Conservation (phyloP, 2,329 filamentous ascomycete species). For the Apiospora malaysiana region DNA sequence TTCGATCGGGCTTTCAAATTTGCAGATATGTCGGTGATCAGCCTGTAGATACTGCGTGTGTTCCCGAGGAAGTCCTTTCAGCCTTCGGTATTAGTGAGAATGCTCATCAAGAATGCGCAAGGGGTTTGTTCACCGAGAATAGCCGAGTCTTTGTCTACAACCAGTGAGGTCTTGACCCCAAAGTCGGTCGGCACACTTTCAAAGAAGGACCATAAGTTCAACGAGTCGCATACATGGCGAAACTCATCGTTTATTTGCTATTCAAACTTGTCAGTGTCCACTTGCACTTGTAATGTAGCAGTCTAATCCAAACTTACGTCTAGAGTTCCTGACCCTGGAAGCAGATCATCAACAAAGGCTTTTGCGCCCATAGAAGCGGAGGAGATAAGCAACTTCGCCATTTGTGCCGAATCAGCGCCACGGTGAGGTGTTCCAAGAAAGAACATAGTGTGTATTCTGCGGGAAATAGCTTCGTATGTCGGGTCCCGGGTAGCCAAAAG, state of each 20-base stretch:
- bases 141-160: constrained; percentile 43
- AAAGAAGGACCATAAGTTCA: constrained; percentile 43
- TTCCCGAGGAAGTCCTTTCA: constrained; percentile 29
- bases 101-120: not conserved
- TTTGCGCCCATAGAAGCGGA: constrained; percentile 28
- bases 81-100: constrained; percentile 18
- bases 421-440: constrained; percentile 45
- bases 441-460: constrained; percentile 37
- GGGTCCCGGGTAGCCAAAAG: constrained; percentile 31
- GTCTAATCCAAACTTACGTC: too few relatives aligned
- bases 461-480: constrained; percentile 21
- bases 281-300: too few relatives aligned
- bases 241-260: constrained; percentile 43
- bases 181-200: constrained; percentile 39
- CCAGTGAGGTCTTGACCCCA: constrained; percentile 31
- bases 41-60: constrained; percentile 32
- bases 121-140: constrained; percentile 33
- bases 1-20: constrained; percentile 37
- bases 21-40: constrained; percentile 41
- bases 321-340: not conserved
- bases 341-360: constrained; percentile 35
- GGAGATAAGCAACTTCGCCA: constrained; percentile 35
- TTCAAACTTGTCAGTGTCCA: constrained; percentile 30
- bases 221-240: constrained; percentile 31
- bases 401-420: constrained; percentile 38